Evolutionary conservation across 1,284 basidiomycete genomes (phyloP).

Genomic region (Ustilago shanxiensis): DNA sequence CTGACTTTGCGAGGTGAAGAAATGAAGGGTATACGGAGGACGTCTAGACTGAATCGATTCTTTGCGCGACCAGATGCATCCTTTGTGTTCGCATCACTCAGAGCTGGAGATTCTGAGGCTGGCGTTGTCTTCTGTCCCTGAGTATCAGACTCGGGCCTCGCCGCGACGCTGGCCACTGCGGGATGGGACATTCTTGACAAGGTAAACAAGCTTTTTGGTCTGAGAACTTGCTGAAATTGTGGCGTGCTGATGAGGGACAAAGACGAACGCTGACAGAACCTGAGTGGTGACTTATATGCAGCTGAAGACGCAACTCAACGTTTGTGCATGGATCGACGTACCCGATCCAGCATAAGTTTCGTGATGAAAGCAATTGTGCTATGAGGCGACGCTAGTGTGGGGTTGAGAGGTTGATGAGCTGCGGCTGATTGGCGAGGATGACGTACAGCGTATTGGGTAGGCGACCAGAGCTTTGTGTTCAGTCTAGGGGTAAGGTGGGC

Average conservation of each 20-base stretch:
- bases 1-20: constrained; percentile 28
- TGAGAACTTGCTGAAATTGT: neutral
- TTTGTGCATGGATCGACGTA: neutral
- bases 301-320: neutral
- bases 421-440: no score
- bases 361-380: no score
- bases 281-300: neutral
- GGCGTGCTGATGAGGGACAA: neutral
- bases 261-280: neutral
- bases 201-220: neutral
- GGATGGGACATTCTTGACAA: constrained; percentile 9
- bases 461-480: no score
- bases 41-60: constrained; percentile 49
- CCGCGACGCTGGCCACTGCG: neutral
- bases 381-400: no score
- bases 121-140: neutral
- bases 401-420: no score
- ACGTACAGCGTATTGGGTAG: no score
- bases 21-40: constrained; percentile 30
- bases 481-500: no score
- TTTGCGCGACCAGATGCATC: constrained; percentile 9
- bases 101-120: neutral
- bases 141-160: neutral
- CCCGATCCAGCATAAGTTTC: no score
- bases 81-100: neutral